Percentiles rank a stretch among this genome's conserved stretches.
phyloP scores from a whole-genome alignment of 2,329 filamentous ascomycete genomes.

The Fusarium sp. region DNA sequence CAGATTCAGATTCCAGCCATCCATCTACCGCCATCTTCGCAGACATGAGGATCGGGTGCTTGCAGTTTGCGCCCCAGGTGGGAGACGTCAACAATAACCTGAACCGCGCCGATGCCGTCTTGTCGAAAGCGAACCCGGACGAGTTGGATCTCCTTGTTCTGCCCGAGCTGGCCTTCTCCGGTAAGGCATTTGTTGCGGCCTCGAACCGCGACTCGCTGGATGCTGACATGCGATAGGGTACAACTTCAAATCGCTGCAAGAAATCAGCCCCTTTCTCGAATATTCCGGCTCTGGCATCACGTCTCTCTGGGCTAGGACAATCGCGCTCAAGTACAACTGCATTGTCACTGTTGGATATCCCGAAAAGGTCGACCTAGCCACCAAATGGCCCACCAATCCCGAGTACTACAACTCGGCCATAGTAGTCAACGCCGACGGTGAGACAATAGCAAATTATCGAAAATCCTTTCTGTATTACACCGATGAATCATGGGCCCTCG shows the following conservation, averaged over 20 bases:
- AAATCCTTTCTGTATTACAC: conserved; percentile 73
- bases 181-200: conserved; percentile 62
- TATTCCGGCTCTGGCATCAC: conserved; percentile 75
- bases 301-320: conserved; percentile 79
- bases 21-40: too few species aligned
- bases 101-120: conserved; percentile 58
- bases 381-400: conserved; percentile 65
- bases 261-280: conserved; percentile 81
- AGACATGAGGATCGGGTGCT: conserved; percentile 77
- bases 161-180: conserved; percentile 83
- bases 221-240: too few species aligned
- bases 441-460: conserved; percentile 73
- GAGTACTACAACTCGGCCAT: conserved; percentile 72
- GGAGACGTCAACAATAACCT: conserved; percentile 79
- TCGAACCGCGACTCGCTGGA: too few species aligned
- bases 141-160: conserved; percentile 81
- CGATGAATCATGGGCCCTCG: conserved; percentile 74
- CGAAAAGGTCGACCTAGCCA: conserved; percentile 71
- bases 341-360: conserved; percentile 82
- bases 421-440: conserved; percentile 71
- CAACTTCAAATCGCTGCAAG: conserved; percentile 79
- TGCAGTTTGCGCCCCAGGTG: conserved; percentile 81
- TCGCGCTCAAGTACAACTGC: conserved; percentile 77
- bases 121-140: conserved; percentile 66
- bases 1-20: too few species aligned